phyloP scores from a whole-genome alignment of 2,329 filamentous ascomycete genomes.

The Hypoxylon sp. region DNA sequence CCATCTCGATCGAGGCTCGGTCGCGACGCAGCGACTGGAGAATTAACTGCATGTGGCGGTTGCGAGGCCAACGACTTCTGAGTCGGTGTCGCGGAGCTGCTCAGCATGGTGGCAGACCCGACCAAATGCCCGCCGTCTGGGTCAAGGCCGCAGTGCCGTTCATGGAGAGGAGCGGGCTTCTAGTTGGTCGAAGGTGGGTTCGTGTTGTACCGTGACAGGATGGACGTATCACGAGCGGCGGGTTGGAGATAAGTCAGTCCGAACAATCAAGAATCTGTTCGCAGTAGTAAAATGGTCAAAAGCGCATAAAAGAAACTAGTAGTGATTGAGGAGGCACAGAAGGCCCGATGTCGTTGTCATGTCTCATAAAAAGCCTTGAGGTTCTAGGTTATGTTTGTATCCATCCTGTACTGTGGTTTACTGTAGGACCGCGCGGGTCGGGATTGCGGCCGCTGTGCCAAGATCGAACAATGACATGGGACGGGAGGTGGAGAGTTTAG shows the following conservation, averaged over 20 bases:
- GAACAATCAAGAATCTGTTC: slow-evolving; percentile 9
- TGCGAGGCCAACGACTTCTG: slow-evolving; percentile 67
- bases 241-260: slow-evolving; percentile 9
- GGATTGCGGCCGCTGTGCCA: slow-evolving; percentile 37
- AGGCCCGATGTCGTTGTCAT: slow-evolving; percentile 27
- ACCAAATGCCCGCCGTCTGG: slow-evolving; percentile 53
- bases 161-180: slow-evolving; percentile 41
- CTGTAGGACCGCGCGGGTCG: slow-evolving; percentile 27
- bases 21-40: slow-evolving; percentile 56
- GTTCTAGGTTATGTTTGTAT: slow-evolving; percentile 22
- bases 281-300: slow-evolving; percentile 15
- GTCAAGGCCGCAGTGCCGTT: slow-evolving; percentile 42
- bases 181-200: slow-evolving; percentile 20
- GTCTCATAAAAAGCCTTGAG: slow-evolving; percentile 32
- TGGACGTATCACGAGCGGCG: slow-evolving; percentile 28
- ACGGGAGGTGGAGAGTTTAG: slow-evolving; percentile 15
- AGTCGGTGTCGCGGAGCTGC: slow-evolving; percentile 67
- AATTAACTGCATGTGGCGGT: slow-evolving; percentile 57
- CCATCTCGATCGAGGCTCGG: slow-evolving; percentile 71
- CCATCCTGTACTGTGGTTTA: slow-evolving; percentile 16
- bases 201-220: slow-evolving; percentile 22
- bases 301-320: slow-evolving; percentile 25
- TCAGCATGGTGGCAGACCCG: slow-evolving; percentile 63
- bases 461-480: slow-evolving; percentile 23
- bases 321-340: slow-evolving; percentile 28